phyloP scores from a whole-genome alignment of 306 rosid species.

The Cercis canadensis region DNA sequence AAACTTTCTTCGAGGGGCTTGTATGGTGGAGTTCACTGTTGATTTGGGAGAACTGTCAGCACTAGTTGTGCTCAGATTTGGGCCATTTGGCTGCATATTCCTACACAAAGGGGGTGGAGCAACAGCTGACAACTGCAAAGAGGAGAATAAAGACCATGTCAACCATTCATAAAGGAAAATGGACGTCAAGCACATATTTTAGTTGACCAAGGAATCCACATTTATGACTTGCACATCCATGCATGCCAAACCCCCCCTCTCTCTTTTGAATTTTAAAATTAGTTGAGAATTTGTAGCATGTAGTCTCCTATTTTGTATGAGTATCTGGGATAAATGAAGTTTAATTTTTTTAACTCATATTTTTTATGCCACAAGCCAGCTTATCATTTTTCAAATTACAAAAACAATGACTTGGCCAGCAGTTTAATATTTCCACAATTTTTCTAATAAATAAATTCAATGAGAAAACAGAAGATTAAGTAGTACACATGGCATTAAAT shows the following conservation, averaged over 20 bases:
- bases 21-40: conserved; percentile 81
- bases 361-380: conserved; percentile 14
- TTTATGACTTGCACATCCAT: too few relatives aligned
- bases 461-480: background rate
- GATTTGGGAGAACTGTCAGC: conserved; percentile 85
- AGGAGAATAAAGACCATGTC: conserved; percentile 38
- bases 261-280: too few relatives aligned
- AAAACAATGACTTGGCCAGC: conserved; percentile 12
- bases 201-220: conserved; percentile 19
- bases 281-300: too few relatives aligned
- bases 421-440: conserved; percentile 21
- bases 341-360: background rate
- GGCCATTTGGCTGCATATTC: conserved; percentile 75
- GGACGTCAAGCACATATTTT: conserved; percentile 17
- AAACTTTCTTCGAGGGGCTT: conserved; percentile 93
- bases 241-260: too few relatives aligned
- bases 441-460: conserved; percentile 3
- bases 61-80: conserved; percentile 55
- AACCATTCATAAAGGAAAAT: conserved; percentile 20
- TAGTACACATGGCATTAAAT: conserved; percentile 14
- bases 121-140: conserved; percentile 78
- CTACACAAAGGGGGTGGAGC: conserved; percentile 93
- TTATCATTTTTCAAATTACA: conserved; percentile 25
- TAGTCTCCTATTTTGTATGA: too few relatives aligned
- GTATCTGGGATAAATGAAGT: too few relatives aligned